Evolutionary conservation across 228 moss, liverwort and hornwort species (phyloP).

Genomic region (Sphagnum fallax): DNA sequence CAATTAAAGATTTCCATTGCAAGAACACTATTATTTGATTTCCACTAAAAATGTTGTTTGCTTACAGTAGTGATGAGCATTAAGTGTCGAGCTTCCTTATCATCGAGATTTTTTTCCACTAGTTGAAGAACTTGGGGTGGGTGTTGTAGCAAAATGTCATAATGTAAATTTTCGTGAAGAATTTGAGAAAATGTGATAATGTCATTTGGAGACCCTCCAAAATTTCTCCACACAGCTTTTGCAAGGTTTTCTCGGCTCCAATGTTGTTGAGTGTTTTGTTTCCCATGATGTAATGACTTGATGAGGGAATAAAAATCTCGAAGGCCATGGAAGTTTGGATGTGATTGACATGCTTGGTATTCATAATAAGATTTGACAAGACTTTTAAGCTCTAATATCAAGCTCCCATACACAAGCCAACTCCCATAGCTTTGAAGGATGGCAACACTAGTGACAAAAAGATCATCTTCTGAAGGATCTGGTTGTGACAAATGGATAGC

Average conservation of each 20-base stretch:
- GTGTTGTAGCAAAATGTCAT: constrained; percentile 34
- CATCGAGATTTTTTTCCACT: constrained; percentile 43
- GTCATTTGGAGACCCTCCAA: constrained; percentile 56
- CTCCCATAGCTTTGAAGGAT: constrained; percentile 33
- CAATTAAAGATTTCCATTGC: too few relatives aligned
- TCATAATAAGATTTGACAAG: constrained; percentile 32
- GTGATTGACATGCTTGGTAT: constrained; percentile 43
- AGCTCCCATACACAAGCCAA: constrained; percentile 9
- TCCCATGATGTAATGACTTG: constrained; percentile 32
- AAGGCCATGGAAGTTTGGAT: constrained; percentile 53
- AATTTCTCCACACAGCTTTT: constrained; percentile 46
- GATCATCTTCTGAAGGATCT: constrained; percentile 45
- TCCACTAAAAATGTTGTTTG: too few relatives aligned
- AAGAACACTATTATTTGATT: too few relatives aligned
- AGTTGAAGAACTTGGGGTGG: constrained; percentile 48
- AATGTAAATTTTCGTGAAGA: constrained; percentile 31
- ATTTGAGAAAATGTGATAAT: constrained; percentile 30
- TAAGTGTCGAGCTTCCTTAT: constrained; percentile 53
- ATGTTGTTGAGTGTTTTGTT: constrained; percentile 12
- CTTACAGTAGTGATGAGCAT: constrained; percentile 24
- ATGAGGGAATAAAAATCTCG: constrained; percentile 57
- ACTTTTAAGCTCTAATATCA: constrained; percentile 14
- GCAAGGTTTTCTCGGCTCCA: constrained; percentile 37
- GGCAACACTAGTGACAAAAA: constrained; percentile 45
- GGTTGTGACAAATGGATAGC: constrained; percentile 64